Conservation (phyloP, 106 monocot genomes). For the Xerophyta viscosa region DNA sequence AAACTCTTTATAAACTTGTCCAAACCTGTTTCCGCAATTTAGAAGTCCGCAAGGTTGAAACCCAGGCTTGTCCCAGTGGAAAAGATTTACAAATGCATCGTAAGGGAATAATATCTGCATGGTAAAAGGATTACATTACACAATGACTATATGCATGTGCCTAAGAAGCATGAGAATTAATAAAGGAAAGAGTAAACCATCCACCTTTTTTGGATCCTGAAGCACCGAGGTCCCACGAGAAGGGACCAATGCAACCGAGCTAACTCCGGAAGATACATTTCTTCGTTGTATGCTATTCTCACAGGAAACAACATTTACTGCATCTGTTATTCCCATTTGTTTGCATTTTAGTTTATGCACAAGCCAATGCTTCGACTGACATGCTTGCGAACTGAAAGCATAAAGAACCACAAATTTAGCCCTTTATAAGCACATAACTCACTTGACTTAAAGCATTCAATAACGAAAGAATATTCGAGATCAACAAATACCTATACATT, state of each 20-base stretch:
- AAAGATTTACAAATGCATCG: slow-evolving; percentile 86
- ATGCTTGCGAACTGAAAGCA: slow-evolving; percentile 58
- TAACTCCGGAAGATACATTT: slow-evolving; percentile 30
- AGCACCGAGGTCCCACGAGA: slow-evolving; percentile 32
- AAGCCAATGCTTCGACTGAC: slow-evolving; percentile 66
- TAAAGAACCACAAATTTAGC: too few species aligned
- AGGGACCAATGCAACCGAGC: slow-evolving; percentile 58
- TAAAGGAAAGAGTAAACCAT: not conserved
- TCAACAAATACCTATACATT: too few species aligned
- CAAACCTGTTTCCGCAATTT: slow-evolving; percentile 90
- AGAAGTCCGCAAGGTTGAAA: slow-evolving; percentile 83
- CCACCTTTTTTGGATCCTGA: slow-evolving; percentile 50
- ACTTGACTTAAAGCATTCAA: too few species aligned
- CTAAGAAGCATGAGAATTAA: not conserved
- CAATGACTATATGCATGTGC: too few species aligned
- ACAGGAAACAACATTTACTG: slow-evolving; percentile 12
- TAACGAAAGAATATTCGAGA: too few species aligned
- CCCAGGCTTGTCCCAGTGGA: slow-evolving; percentile 62
- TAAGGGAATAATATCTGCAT: slow-evolving; percentile 89
- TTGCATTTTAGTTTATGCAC: slow-evolving; percentile 62
- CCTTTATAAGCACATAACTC: too few species aligned
- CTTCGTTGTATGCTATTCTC: slow-evolving; percentile 11
- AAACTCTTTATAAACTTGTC: not conserved
- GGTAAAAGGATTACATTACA: too few species aligned
- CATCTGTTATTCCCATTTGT: slow-evolving; percentile 20